Conservation (phyloP, 2,329 filamentous ascomycete genomes). For the Tolypocladium ovalisporum region DNA sequence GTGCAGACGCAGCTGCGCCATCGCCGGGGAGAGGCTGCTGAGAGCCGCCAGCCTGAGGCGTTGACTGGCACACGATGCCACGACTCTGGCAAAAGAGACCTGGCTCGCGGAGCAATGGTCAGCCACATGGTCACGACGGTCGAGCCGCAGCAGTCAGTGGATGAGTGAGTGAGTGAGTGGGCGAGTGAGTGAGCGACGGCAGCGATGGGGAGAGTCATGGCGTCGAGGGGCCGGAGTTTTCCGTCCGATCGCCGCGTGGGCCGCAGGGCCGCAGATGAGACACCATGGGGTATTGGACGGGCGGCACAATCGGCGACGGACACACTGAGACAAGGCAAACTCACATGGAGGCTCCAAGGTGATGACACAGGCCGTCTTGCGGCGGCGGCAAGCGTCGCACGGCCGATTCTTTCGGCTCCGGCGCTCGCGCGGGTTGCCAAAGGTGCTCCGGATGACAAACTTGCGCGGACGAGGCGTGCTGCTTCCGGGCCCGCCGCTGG, state of each 20-base stretch:
- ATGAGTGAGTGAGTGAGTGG: not conserved
- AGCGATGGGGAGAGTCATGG: too few relatives aligned
- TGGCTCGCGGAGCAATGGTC: constrained; percentile 4
- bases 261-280: not conserved
- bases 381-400: constrained; percentile 31
- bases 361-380: constrained; percentile 37
- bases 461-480: constrained; percentile 15
- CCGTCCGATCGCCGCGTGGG: not conserved
- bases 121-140: not conserved
- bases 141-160: not conserved
- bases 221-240: not conserved
- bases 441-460: constrained; percentile 30
- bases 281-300: not conserved
- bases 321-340: constrained; percentile 6
- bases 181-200: not conserved
- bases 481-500: not conserved
- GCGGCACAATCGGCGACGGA: not conserved
- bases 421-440: constrained; percentile 26
- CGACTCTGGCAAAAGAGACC: constrained; percentile 23
- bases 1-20: too few relatives aligned
- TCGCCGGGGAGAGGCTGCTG: not conserved
- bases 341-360: constrained; percentile 31
- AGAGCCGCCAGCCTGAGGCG: constrained; percentile 5
- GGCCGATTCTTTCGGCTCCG: constrained; percentile 35
- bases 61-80: constrained; percentile 20